Evolutionary conservation across 192 early-diverging fungal genomes (phyloP), one percentile per base, ranked within the genome.

Genomic region (Pecoramyces ruminantium): DNA sequence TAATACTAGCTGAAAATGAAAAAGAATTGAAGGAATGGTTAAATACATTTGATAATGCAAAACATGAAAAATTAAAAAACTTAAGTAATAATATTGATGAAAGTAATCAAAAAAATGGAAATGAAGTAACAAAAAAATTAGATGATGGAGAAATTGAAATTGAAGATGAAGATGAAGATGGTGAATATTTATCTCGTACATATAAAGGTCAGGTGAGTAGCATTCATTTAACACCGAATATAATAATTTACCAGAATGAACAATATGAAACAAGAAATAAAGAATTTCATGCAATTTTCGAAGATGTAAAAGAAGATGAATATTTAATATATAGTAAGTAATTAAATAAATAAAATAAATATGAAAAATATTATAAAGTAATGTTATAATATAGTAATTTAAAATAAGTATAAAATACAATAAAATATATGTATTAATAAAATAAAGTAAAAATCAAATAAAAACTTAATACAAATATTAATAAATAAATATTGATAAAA

Each of bases 1-100:
- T n/a, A n/a, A n/a, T n/a, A n/a, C n/a, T n/a, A 83, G 93, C 93
- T 9, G 92, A 94, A 82, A 93, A 87, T 12, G 93, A 93, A 77
- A 85, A 90, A 3, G 92, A 93, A 13, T 84, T 93, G 86, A 82
- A 84, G 51, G 87, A 86, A n/a, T 94, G 93, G 93, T 89, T 92
- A 28, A 81, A 82, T 16, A 84, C 84, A 28, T 89, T 94, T 79
- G 90, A 92, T 29, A 86, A 83, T 15, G 88, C 92, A 29, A 93
- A 93, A 51, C n/a, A 42, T 28, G 85, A 67, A 67, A 67, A 67
- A 67, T 67, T 67, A 67, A 67, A 67, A 11, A 67, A 67, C n/a
- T n/a, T 67, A 67, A 67, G 51, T 67, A 67, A n/a, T 67, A 67
- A 18, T 5, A n/a, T 67, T 67, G 51, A 67, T 25, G 25, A 67